Evolutionary conservation across 2,329 filamentous ascomycete genomes (phyloP).

Genomic region (Colletotrichum cordylinicola): DNA sequence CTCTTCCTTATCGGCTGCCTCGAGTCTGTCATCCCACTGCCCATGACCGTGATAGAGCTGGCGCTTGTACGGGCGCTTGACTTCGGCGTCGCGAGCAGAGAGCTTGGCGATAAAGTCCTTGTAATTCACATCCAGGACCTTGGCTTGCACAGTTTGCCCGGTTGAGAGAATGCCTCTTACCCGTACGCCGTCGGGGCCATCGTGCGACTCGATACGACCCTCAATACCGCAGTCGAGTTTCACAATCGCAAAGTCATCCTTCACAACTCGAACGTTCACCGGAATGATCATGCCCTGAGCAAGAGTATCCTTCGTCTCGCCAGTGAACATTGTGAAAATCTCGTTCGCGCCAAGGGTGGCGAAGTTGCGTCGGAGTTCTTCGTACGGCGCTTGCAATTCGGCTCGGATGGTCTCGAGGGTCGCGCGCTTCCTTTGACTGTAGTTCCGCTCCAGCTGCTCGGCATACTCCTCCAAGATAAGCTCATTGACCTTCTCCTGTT

Average conservation of each 20-base stretch:
- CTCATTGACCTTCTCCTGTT: slow-evolving; percentile 94
- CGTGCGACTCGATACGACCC: slow-evolving; percentile 81
- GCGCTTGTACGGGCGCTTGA: slow-evolving; percentile 75
- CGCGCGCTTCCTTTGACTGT: slow-evolving; percentile 92
- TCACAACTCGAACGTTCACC: slow-evolving; percentile 85
- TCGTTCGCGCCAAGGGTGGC: slow-evolving; percentile 73
- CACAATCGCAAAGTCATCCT: slow-evolving; percentile 91
- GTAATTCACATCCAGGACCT: slow-evolving; percentile 86
- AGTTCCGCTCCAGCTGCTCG: slow-evolving; percentile 90
- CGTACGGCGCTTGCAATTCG: slow-evolving; percentile 90
- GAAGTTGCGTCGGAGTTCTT: slow-evolving; percentile 88
- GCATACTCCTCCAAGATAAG: slow-evolving; percentile 96
- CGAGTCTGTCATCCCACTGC: slow-evolving; percentile 87
- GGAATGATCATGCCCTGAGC: slow-evolving; percentile 92
- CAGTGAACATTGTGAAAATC: slow-evolving; percentile 95
- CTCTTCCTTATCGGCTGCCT: slow-evolving; percentile 82
- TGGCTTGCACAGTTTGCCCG: slow-evolving; percentile 87
- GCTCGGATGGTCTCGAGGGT: slow-evolving; percentile 96
- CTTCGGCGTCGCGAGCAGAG: slow-evolving; percentile 80
- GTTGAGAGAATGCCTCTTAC: slow-evolving; percentile 76
- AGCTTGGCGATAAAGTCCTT: slow-evolving; percentile 85
- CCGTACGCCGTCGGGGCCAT: slow-evolving; percentile 76
- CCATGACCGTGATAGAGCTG: slow-evolving; percentile 75
- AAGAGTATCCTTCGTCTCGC: slow-evolving; percentile 85
- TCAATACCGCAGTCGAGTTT: slow-evolving; percentile 95